Percentiles rank a stretch among this genome's conserved stretches.
phyloP scores from a whole-genome alignment of 2,329 filamentous ascomycete genomes.

The Reticulascus tulasneorum region DNA sequence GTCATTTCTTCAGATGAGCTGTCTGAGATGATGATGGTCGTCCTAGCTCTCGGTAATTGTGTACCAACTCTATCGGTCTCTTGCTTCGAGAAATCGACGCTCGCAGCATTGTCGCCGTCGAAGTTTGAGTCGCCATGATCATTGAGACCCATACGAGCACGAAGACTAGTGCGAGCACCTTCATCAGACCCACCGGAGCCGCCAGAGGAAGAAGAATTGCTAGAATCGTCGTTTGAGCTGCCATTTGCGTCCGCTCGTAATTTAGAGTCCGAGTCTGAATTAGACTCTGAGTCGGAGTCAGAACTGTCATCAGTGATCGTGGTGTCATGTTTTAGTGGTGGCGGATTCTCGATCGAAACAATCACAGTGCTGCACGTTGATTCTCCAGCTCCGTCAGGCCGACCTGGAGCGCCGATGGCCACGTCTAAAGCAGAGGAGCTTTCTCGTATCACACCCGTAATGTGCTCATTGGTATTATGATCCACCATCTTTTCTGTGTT shows the following conservation, averaged over 20 bases:
- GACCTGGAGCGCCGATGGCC: too few species aligned
- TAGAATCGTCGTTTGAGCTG: not conserved
- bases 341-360: too few species aligned
- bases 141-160: not conserved
- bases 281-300: conserved; percentile 25
- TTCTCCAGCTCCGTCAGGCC: too few species aligned
- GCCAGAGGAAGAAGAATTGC: not conserved
- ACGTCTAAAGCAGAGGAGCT: too few species aligned
- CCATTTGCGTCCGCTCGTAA: not conserved
- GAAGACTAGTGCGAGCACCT: not conserved
- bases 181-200: conserved; percentile 1
- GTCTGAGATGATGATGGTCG: too few species aligned
- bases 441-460: too few species aligned
- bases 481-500: too few species aligned
- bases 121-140: conserved; percentile 7
- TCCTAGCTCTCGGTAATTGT: too few species aligned
- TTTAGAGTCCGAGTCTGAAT: conserved; percentile 29
- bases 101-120: conserved; percentile 11
- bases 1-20: conserved; percentile 1
- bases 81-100: not conserved
- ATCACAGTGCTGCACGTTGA: too few species aligned
- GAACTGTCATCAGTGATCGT: conserved; percentile 6
- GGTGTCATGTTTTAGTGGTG: conserved; percentile 13
- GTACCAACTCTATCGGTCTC: too few species aligned
- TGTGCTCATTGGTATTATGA: too few species aligned